phyloP scores from a whole-genome alignment of 2,329 filamentous ascomycete genomes.

The Alternaria postmessia region DNA sequence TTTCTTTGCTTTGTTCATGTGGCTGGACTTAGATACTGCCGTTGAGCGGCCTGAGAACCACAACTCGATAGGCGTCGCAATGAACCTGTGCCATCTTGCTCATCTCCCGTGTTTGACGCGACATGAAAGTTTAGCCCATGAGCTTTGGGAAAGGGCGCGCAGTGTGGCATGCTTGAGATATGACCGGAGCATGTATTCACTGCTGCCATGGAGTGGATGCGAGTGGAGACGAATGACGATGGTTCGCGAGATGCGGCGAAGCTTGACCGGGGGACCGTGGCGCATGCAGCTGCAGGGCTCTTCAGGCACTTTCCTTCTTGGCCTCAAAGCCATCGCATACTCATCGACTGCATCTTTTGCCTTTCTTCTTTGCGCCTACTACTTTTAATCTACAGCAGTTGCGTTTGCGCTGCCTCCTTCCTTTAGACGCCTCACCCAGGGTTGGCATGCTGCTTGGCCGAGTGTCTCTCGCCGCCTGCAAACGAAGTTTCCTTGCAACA shows the following conservation, averaged over 20 bases:
- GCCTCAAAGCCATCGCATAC: slow-evolving; percentile 1
- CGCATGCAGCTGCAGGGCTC: slow-evolving; percentile 29
- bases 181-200: neutral
- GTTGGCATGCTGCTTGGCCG: slow-evolving; percentile 43
- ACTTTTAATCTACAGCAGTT: slow-evolving; percentile 12
- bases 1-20: slow-evolving; percentile 5
- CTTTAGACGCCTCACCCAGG: slow-evolving; percentile 5
- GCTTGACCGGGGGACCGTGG: slow-evolving; percentile 11
- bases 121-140: too few species aligned
- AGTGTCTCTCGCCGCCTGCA: slow-evolving; percentile 39
- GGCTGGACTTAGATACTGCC: neutral
- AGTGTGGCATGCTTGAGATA: neutral
- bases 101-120: neutral
- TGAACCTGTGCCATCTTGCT: neutral
- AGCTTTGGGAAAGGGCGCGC: neutral
- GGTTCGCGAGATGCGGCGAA: slow-evolving; percentile 16
- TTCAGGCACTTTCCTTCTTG: slow-evolving; percentile 16
- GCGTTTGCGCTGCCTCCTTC: slow-evolving; percentile 10
- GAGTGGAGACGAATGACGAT: slow-evolving; percentile 11
- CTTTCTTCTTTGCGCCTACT: slow-evolving; percentile 9
- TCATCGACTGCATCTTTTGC: slow-evolving; percentile 8
- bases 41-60: neutral
- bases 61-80: neutral
- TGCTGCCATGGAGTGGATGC: neutral
- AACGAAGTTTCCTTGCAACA: slow-evolving; percentile 35